Evolutionary conservation across 139 green algal genomes (phyloP).

Genomic region (Chlorella sp.): DNA sequence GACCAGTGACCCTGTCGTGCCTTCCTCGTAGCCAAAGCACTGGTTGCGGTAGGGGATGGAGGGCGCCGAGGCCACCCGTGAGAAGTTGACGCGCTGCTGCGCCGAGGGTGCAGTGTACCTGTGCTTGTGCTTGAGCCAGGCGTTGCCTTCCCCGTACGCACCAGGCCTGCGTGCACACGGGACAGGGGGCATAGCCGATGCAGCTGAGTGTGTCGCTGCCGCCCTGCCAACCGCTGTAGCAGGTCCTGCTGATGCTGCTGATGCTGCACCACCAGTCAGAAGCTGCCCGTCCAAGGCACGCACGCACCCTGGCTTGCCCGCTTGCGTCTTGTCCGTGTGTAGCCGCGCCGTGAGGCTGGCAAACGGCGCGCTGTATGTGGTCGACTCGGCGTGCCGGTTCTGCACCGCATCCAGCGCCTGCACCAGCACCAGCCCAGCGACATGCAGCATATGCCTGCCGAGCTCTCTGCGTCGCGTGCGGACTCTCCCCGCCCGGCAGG

Average conservation of each 20-base stretch:
- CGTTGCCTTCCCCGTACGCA: constrained; percentile 9
- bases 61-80: constrained; percentile 9
- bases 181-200: not conserved
- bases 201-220: too few relatives aligned
- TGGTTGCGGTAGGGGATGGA: constrained; percentile 20
- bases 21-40: constrained; percentile 23
- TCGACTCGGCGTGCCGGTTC: not conserved
- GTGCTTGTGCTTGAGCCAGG: constrained; percentile 17
- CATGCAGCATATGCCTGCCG: not conserved
- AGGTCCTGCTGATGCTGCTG: too few relatives aligned
- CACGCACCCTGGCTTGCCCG: not conserved
- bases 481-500: not conserved
- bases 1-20: constrained; percentile 2
- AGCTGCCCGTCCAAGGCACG: too few relatives aligned
- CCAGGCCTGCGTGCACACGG: constrained; percentile 6
- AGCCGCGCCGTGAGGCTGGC: not conserved
- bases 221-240: too few relatives aligned
- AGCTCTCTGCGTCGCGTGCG: not conserved
- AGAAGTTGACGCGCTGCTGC: constrained; percentile 5
- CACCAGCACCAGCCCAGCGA: not conserved
- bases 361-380: not conserved
- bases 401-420: not conserved
- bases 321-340: not conserved
- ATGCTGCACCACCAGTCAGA: too few relatives aligned
- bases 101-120: not conserved